phyloP scores from a whole-genome alignment of 129 eudicot genomes.

The Ambrosia artemisiifolia region DNA sequence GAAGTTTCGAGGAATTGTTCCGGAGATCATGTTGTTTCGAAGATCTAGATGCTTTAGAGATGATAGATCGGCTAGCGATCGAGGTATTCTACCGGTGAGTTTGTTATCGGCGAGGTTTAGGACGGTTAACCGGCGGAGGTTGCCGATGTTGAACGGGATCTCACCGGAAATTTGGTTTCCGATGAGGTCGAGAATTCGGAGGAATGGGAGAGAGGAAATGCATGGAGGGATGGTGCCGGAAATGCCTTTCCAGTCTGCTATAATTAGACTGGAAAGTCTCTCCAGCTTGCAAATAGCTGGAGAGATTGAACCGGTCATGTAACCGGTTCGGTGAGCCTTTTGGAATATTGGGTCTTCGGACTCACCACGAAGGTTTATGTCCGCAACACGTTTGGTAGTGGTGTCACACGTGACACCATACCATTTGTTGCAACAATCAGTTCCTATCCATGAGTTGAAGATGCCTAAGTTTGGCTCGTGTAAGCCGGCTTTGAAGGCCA shows the following conservation, averaged over 20 bases:
- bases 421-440: slow-evolving; percentile 76
- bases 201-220: slow-evolving; percentile 18
- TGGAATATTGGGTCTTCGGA: slow-evolving; percentile 81
- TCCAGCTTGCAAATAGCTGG: slow-evolving; percentile 64
- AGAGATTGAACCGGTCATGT: slow-evolving; percentile 81
- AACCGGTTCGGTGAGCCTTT: slow-evolving; percentile 64
- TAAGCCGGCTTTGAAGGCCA: slow-evolving; percentile 52
- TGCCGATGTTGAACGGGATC: slow-evolving; percentile 37
- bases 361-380: slow-evolving; percentile 79
- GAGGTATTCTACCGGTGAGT: slow-evolving; percentile 60
- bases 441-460: slow-evolving; percentile 78
- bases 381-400: slow-evolving; percentile 60
- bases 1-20: slow-evolving; percentile 51
- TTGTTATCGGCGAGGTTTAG: slow-evolving; percentile 78
- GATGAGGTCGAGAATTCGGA: slow-evolving; percentile 36
- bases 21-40: slow-evolving; percentile 56
- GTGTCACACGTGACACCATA: slow-evolving; percentile 84
- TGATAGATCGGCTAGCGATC: slow-evolving; percentile 49
- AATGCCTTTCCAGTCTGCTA: slow-evolving; percentile 95
- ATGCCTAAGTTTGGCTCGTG: slow-evolving; percentile 69
- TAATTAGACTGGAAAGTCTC: slow-evolving; percentile 54
- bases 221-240: slow-evolving; percentile 58
- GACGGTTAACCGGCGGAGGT: slow-evolving; percentile 58
- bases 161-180: slow-evolving; percentile 40
- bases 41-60: slow-evolving; percentile 79